Evolutionary conservation across 139 green algal genomes (phyloP), one percentile per base, ranked within the genome.

Genomic region (Chlamydomonas sp.): DNA sequence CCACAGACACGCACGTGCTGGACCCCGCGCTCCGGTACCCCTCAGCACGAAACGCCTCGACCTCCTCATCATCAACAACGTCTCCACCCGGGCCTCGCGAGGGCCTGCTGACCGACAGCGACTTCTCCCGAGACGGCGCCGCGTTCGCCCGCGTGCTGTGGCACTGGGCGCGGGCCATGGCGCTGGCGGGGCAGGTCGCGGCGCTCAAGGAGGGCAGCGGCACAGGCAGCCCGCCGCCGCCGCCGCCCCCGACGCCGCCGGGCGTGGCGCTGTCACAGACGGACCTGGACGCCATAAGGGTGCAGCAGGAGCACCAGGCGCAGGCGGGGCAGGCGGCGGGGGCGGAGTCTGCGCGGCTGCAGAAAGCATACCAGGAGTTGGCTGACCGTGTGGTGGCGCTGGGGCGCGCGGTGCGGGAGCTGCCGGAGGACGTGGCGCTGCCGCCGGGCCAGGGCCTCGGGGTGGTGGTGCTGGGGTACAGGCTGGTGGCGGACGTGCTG

Each of bases 391-490:
- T 67, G 9, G 57, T 2, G 14, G 79, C 79, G 49, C 17, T 84
- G 18, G 1, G 64, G 1, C 9, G 7, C 0, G 49, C 79, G 57
- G 67, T 18, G 59, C 14, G 7, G n/a, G 10, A 20, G 20, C 66
- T 85, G 66, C 79, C 79, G 74, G 16, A 57, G 12, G 83, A 82
- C 60, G 16, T 63, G 74, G 4, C 61, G 20, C 31, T 18, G 5
- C 57, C 15, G 77, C 85, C 85, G 9, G 85, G 85, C 1, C 31
- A 31, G 6, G 78, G 85, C 60, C 67, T 89, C 77, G 85, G 85
- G 59, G 14, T 85, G 0, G 20, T 60, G 0, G 69, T 64, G 14
- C 67, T 68, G 0, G 85, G 77, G 0, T 89, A 74, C 10, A 16
- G 60, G 60, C 67, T 89, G 85, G 14, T 85, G 85, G 62, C 64